A percentile compares a stretch with the other conserved stretches of the same genome.
These are phyloP conservation scores for Albizia julibrissin DNA, from an alignment of 306 rosid genomes.

Conservation along the genomic window DNA sequence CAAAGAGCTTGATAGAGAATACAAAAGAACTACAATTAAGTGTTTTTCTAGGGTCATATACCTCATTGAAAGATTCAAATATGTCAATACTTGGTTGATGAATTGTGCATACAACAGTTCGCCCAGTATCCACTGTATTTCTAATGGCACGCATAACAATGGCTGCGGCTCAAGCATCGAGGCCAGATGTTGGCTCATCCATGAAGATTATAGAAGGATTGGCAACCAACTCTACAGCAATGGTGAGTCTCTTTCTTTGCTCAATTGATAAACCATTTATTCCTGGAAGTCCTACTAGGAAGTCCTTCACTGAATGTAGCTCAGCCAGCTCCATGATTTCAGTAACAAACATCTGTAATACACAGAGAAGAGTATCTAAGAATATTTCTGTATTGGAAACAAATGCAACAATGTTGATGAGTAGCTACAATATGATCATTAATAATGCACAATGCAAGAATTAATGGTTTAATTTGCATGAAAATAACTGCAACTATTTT, in stretches of 20 bases:
- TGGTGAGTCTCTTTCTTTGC: conserved; percentile 62
- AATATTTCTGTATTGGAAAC: not conserved
- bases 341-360: conserved; percentile 50
- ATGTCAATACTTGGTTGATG: conserved; percentile 69
- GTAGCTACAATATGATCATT: not conserved
- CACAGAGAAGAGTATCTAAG: not conserved
- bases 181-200: conserved; percentile 70
- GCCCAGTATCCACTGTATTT: conserved; percentile 55
- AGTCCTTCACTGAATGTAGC: conserved; percentile 46
- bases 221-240: conserved; percentile 59
- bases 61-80: conserved; percentile 65
- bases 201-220: conserved; percentile 63
- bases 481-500: not conserved
- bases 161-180: conserved; percentile 63
- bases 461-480: not conserved
- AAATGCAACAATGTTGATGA: not conserved
- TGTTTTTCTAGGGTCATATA: not conserved
- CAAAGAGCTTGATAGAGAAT: not conserved
- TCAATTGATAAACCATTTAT: conserved; percentile 52
- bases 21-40: not conserved
- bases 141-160: conserved; percentile 60
- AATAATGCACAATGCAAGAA: not conserved
- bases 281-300: conserved; percentile 62
- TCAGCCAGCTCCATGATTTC: conserved; percentile 60
- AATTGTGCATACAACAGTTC: conserved; percentile 66